Evolutionary conservation across 2,329 filamentous ascomycete genomes (phyloP).

Genomic region (Diplocarpon rosae): DNA sequence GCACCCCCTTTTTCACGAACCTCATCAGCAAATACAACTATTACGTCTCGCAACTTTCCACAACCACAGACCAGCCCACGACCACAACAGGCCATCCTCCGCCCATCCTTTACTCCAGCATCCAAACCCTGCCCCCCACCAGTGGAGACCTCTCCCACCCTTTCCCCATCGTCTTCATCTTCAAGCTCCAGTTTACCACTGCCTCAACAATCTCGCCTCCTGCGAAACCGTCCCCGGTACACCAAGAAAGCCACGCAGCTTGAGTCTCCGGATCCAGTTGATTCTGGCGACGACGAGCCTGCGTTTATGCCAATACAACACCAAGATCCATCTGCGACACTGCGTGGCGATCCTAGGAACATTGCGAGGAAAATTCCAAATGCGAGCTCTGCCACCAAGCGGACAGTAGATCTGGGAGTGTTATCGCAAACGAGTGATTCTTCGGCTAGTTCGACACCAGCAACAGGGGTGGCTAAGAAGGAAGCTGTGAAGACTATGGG

Average conservation of each 20-base stretch:
- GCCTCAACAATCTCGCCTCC: slow-evolving; percentile 22
- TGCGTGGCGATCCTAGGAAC: slow-evolving; percentile 20
- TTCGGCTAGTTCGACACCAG: slow-evolving; percentile 39
- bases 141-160: slow-evolving; percentile 10
- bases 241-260: slow-evolving; percentile 19
- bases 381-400: slow-evolving; percentile 10
- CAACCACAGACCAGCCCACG: slow-evolving; percentile 19
- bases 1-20: slow-evolving; percentile 26
- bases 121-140: slow-evolving; percentile 15
- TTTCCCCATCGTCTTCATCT: slow-evolving; percentile 14
- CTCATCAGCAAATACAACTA: slow-evolving; percentile 24
- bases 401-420: slow-evolving; percentile 14
- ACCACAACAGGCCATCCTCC: slow-evolving; percentile 18
- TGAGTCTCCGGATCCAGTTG: slow-evolving; percentile 11
- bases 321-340: slow-evolving; percentile 24
- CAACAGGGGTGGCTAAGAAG: slow-evolving; percentile 7
- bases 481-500: slow-evolving; percentile 11
- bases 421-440: slow-evolving; percentile 46
- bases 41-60: slow-evolving; percentile 21
- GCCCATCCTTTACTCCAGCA: slow-evolving; percentile 21
- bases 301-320: slow-evolving; percentile 25
- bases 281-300: slow-evolving; percentile 26
- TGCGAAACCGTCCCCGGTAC: slow-evolving; percentile 23
- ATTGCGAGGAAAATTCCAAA: slow-evolving; percentile 8
- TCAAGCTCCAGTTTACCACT: slow-evolving; percentile 22